Conservation (phyloP, 2,329 filamentous ascomycete species). For the Sordariomycetes sp. region DNA sequence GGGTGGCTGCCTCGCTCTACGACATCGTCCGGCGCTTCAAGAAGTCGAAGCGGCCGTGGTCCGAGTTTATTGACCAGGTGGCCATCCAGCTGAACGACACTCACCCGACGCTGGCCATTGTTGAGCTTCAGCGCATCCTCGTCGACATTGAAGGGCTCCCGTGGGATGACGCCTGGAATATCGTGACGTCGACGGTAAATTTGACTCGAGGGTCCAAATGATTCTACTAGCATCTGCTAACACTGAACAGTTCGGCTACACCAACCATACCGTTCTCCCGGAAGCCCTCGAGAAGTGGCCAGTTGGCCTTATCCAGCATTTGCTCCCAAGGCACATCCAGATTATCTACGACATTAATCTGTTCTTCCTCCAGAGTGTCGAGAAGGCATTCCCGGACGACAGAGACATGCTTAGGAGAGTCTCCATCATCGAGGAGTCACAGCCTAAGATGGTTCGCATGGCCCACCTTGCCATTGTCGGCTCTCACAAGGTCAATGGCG, state of each 20-base stretch:
- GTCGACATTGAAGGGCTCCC: conserved; percentile 82
- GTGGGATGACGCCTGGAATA: conserved; percentile 87
- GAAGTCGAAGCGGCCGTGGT: conserved; percentile 87
- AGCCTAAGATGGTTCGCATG: conserved; percentile 98
- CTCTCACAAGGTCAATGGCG: conserved; percentile 98
- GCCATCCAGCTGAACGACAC: conserved; percentile 98
- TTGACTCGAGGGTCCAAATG: background rate
- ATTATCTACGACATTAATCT: conserved; percentile 99
- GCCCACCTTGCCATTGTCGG: conserved; percentile 90
- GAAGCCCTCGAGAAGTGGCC: conserved; percentile 99
- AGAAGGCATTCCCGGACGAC: conserved; percentile 82
- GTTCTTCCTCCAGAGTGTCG: conserved; percentile 81
- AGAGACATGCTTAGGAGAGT: conserved; percentile 75
- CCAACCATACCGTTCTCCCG: conserved; percentile 94
- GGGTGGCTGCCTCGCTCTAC: conserved; percentile 92
- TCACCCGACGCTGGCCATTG: conserved; percentile 90
- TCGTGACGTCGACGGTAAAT: conserved; percentile 57
- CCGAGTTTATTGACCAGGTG: conserved; percentile 84
- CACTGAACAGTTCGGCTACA: conserved; percentile 67
- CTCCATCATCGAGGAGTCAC: conserved; percentile 96
- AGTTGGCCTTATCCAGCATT: conserved; percentile 80
- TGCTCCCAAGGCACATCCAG: conserved; percentile 87
- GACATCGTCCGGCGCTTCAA: conserved; percentile 98
- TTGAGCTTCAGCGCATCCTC: conserved; percentile 88
- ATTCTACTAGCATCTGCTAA: background rate